A percentile compares a stretch with the other conserved stretches of the same genome.
phyloP scores from a whole-genome alignment of 2,329 filamentous ascomycete genomes.

The Paecilomyces formosus region DNA sequence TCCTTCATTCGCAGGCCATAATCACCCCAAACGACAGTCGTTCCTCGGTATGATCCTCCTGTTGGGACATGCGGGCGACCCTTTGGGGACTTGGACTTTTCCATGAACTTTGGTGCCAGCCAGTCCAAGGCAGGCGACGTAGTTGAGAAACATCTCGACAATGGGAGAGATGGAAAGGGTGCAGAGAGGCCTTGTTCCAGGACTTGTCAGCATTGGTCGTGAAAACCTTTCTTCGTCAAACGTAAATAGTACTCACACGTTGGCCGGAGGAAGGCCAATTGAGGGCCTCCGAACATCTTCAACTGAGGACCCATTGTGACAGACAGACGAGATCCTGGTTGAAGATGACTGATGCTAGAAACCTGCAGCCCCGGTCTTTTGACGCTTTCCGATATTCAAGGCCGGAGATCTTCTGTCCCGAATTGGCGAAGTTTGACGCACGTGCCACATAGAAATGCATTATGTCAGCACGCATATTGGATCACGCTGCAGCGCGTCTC shows the following conservation, averaged over 20 bases:
- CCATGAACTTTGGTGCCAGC: slow-evolving; percentile 74
- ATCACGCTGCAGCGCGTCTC: slow-evolving; percentile 13
- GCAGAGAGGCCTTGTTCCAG: slow-evolving; percentile 12
- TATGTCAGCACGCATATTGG: slow-evolving; percentile 16
- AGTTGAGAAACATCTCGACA: slow-evolving; percentile 63
- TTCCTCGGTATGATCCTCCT: slow-evolving; percentile 84
- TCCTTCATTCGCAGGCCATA: slow-evolving; percentile 91
- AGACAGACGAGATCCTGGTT: not conserved
- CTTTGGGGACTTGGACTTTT: slow-evolving; percentile 81
- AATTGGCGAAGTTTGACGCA: slow-evolving; percentile 12
- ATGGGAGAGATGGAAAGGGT: slow-evolving; percentile 22
- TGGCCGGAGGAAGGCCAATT: slow-evolving; percentile 26
- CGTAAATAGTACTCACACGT: slow-evolving; percentile 18
- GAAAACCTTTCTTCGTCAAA: slow-evolving; percentile 5
- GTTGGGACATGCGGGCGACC: slow-evolving; percentile 81
- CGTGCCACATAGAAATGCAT: slow-evolving; percentile 15
- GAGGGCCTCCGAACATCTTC: slow-evolving; percentile 27
- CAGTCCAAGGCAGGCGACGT: slow-evolving; percentile 59
- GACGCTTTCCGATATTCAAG: not conserved
- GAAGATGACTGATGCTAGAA: not conserved
- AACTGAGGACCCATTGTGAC: slow-evolving; percentile 25
- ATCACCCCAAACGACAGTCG: slow-evolving; percentile 92
- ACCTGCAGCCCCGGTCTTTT: not conserved
- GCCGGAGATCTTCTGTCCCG: slow-evolving; percentile 4
- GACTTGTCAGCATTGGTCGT: slow-evolving; percentile 11